Evolutionary conservation across 306 rosid species (phyloP), one percentile per base, ranked within the genome.

Genomic region (Cicer pinnatifidum): DNA sequence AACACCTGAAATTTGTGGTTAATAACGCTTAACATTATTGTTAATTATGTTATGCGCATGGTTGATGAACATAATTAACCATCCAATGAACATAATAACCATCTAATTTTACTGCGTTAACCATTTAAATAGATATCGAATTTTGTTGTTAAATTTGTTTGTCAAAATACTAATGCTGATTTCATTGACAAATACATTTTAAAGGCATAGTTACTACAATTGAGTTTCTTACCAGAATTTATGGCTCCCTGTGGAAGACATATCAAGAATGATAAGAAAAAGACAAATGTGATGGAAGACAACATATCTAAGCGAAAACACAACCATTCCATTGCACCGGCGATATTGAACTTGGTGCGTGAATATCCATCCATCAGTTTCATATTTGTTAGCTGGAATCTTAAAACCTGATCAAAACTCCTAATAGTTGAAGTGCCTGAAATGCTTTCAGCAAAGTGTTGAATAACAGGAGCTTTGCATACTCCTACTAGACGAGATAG

Each of bases 401-500:
- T 87, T 9, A 85, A 77, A 46, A 78, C 91, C 69, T 88, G 89
- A 73, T 92, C 89, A 70, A 90, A 92, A 85, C 98, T 83, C 75
- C 98, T 84, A 46, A 92, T 92, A 16, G 97, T 92, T 44, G 88
- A 73, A 40, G 89, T 61, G 20, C 98, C 96, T 1, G 93, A 92
- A 73, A 92, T 83, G 11, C 97, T 90, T 84, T 92, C 95, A 0
- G 96, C 66, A 51, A 92, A 89, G 81, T 89, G 91, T 69, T 92
- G 98, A 67, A 92, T 90, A 33, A 86, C 80, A 9, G 96, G 97
- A 69, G 97, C 98, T 75, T 92, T 86, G 87, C 90, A 90, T 12
- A 85, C 88, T 45, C 98, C 98, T 16, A 79, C 78, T 75, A 92
- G 73, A 28, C 98, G 89, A 7, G 98, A 74, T n/a, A 92, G 85